Percentiles rank a stretch among this genome's conserved stretches.
Evolutionary conservation across 2,329 filamentous ascomycete species (phyloP).

Genomic region (Ascochyta fabae): DNA sequence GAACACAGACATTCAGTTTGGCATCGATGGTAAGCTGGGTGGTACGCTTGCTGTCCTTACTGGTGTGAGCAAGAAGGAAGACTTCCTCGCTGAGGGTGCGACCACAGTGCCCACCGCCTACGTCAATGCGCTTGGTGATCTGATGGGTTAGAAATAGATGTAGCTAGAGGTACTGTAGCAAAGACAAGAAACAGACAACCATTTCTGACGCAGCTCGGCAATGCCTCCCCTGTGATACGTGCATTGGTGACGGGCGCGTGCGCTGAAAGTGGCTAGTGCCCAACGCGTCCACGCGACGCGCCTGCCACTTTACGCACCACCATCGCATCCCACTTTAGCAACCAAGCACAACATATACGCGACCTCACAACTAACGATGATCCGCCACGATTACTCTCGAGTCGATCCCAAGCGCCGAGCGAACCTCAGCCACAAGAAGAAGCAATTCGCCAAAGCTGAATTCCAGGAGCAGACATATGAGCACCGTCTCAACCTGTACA

Average conservation of each 20-base stretch:
- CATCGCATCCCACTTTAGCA: conserved; percentile 9
- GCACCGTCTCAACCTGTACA: conserved; percentile 90
- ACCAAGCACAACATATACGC: conserved; percentile 12
- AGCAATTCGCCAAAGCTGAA: conserved; percentile 79
- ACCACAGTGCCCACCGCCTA: conserved; percentile 79
- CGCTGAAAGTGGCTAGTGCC: conserved; percentile 16
- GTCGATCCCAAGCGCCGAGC: conserved; percentile 76
- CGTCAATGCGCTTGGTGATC: conserved; percentile 82
- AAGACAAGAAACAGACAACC: background rate
- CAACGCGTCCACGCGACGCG: conserved; percentile 32
- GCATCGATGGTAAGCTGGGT: conserved; percentile 86
- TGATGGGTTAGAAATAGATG: conserved; percentile 52
- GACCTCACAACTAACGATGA: conserved; percentile 32
- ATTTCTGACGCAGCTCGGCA: background rate
- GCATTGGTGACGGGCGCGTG: conserved; percentile 3
- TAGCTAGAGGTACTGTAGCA: background rate
- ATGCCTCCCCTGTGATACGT: background rate
- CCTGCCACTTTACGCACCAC: conserved; percentile 26
- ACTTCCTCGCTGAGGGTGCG: conserved; percentile 75
- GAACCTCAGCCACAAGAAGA: conserved; percentile 79
- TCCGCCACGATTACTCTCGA: conserved; percentile 50
- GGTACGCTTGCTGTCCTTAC: conserved; percentile 91
- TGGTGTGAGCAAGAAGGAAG: conserved; percentile 83
- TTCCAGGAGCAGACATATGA: conserved; percentile 83
- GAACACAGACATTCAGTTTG: conserved; percentile 96